Base-by-base conservation (phyloP, 768 basidiomycete species). In the Tremella yokohamensis region DNA sequence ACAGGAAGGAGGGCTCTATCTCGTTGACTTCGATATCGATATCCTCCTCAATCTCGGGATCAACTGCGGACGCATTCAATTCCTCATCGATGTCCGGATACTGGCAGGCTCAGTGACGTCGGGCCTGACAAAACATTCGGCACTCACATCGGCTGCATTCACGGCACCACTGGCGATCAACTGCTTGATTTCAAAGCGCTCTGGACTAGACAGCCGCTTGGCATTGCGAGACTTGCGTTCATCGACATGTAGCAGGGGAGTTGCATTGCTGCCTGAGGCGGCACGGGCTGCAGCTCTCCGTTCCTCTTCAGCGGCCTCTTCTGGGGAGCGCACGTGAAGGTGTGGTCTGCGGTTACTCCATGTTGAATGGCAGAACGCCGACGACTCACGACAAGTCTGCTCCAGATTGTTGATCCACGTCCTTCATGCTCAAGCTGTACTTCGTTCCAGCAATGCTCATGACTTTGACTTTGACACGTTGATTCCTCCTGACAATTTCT, bases 141-240 rank as follows among this genome's bases (percentile, higher is more conserved):
- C 1, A 56, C 66, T 65, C 26, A 67, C 94, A 75, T 98, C 96
- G 3, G 92, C 87, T 11, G 93, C 87, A 63, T 86, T 85, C 54
- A 97, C 83, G 15, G 86, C 89, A 42, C 96, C 96, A 26, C 92
- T 96, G 0, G 96, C 89, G 55, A 98, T 96, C 56, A 99, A 84
- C 75, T 98, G 96, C 77, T 98, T 97, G 78, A 99, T 93, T 79
- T 99, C 96, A 92, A 96, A 99, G 25, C 96, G 85, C 77, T 99
- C 96, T 1, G 96, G 96, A 7, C 89, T 92, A 0, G 93, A 93
- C 57, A 98, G 79, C 15, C 94, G 84, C 71, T 91, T 92, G 0
- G 91, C 90, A 87, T 89, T 29, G 85, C 66, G 61, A 13, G 68
- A 63, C 50, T 68, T 66, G 13, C 69, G 65, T 48, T 74, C 75